Evolutionary conservation across 306 rosid species (phyloP).

Genomic region (Ochetophila trinervis): DNA sequence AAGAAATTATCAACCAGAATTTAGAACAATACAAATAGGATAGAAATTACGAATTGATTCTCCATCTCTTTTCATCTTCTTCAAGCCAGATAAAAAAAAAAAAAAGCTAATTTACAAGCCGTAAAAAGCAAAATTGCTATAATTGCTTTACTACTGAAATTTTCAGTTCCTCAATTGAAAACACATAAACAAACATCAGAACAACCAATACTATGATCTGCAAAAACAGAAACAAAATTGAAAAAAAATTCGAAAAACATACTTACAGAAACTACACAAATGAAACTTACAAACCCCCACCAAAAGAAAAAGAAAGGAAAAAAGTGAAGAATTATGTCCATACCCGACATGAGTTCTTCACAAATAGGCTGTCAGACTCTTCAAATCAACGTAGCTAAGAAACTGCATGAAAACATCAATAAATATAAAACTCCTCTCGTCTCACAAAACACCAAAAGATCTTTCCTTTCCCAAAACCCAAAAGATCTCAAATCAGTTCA

Average conservation of each 20-base stretch:
- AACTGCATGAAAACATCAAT: not conserved
- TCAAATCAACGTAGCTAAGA: not conserved
- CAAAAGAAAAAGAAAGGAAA: not conserved
- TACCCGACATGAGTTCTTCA: not conserved
- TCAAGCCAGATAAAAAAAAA: not conserved
- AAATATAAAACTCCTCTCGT: not conserved
- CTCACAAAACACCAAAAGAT: no score
- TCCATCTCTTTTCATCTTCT: not conserved
- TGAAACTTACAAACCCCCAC: not conserved
- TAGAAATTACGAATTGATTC: not conserved
- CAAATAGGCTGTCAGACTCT: not conserved
- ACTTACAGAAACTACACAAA: no score
- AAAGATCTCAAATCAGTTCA: not conserved
- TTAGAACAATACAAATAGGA: not conserved
- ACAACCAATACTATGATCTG: no score
- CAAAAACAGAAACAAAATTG: no score
- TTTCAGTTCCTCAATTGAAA: no score
- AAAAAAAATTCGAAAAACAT: no score
- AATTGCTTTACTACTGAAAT: no score
- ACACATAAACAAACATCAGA: no score
- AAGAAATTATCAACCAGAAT: not conserved
- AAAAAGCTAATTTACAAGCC: not conserved
- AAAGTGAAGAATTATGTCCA: not conserved
- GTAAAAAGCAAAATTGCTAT: no score
- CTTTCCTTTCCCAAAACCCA: no score